These are phyloP conservation scores for Millerozyma miso DNA, from an alignment of 805 yeast genomes.

Conservation along the genomic window DNA sequence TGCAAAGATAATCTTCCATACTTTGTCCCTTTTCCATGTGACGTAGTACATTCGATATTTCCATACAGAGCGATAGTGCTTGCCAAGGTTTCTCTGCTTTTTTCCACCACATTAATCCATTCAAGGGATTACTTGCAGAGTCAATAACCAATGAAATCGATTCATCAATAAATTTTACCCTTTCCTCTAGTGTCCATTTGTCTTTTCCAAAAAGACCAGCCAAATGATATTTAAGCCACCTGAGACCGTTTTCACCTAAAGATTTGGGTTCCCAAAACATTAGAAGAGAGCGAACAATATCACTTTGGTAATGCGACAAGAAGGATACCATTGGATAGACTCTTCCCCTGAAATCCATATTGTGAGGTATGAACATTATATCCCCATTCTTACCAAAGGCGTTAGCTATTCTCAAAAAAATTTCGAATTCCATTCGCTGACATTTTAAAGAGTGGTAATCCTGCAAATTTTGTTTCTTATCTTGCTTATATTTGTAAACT, in stretches of 20 bases:
- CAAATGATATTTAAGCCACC: conserved; percentile 38
- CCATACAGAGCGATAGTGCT: conserved; percentile 30
- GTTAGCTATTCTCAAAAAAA: conserved; percentile 18
- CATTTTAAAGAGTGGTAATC: conserved; percentile 11
- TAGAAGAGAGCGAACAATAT: conserved; percentile 27
- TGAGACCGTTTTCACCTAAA: conserved; percentile 30
- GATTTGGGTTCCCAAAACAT: conserved; percentile 36
- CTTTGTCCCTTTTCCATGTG: conserved; percentile 13
- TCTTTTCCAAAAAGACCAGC: conserved; percentile 31
- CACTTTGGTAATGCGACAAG: conserved; percentile 34
- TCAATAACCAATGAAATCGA: conserved; percentile 18
- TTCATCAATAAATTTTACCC: conserved; percentile 22
- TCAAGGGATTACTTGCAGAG: conserved; percentile 26
- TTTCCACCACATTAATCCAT: conserved; percentile 31
- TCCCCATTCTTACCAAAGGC: conserved; percentile 30
- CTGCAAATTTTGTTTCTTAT: conserved; percentile 2
- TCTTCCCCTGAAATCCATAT: conserved; percentile 38
- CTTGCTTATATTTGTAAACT: conserved; percentile 2
- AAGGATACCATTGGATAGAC: conserved; percentile 36
- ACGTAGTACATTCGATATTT: conserved; percentile 18
- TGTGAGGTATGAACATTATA: conserved; percentile 33
- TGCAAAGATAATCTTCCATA: conserved; percentile 17
- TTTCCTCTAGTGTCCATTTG: conserved; percentile 21
- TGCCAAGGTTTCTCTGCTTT: conserved; percentile 39
- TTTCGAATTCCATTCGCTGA: conserved; percentile 16